Percentiles rank a stretch among this genome's conserved stretches.
phyloP scores from a whole-genome alignment of 2,329 filamentous ascomycete genomes.

The Stagonosporopsis rhizophila region DNA sequence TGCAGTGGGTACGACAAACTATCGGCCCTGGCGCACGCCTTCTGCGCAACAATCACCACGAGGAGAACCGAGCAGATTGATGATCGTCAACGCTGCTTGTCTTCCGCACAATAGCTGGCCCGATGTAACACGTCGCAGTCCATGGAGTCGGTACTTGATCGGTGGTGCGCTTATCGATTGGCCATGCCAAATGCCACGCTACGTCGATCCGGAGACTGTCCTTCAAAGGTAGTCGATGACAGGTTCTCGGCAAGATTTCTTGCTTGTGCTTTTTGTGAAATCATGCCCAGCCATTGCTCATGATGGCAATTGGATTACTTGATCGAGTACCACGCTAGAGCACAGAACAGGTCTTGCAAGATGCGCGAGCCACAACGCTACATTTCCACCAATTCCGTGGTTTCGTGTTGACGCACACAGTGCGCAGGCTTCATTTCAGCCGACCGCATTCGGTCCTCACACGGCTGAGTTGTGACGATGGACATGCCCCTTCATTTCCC shows the following conservation, averaged over 20 bases:
- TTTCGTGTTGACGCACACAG: slow-evolving; percentile 48
- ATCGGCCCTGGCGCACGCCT: slow-evolving; percentile 27
- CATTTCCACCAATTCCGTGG: slow-evolving; percentile 36
- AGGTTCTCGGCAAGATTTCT: slow-evolving; percentile 40
- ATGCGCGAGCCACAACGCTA: slow-evolving; percentile 16
- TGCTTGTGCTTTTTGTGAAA: slow-evolving; percentile 22
- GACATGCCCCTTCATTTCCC: slow-evolving; percentile 50
- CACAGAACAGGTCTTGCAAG: slow-evolving; percentile 27
- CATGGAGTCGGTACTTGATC: slow-evolving; percentile 31
- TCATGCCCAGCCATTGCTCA: slow-evolving; percentile 19
- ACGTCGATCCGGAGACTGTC: slow-evolving; percentile 44
- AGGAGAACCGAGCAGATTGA: slow-evolving; percentile 27
- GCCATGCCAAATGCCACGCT: slow-evolving; percentile 42
- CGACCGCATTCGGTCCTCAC: slow-evolving; percentile 40
- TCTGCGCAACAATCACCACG: slow-evolving; percentile 22
- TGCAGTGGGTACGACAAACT: slow-evolving; percentile 24
- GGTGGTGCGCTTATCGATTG: slow-evolving; percentile 48
- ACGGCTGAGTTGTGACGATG: slow-evolving; percentile 42
- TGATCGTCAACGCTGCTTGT: slow-evolving; percentile 26
- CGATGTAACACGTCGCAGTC: slow-evolving; percentile 33
- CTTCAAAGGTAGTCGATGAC: slow-evolving; percentile 42
- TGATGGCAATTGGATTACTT: slow-evolving; percentile 41
- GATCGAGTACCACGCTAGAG: slow-evolving; percentile 36
- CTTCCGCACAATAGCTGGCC: slow-evolving; percentile 23
- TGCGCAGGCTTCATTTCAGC: slow-evolving; percentile 44